phyloP scores from a whole-genome alignment of 2,329 filamentous ascomycete species.

The Colletotrichum siamense region DNA sequence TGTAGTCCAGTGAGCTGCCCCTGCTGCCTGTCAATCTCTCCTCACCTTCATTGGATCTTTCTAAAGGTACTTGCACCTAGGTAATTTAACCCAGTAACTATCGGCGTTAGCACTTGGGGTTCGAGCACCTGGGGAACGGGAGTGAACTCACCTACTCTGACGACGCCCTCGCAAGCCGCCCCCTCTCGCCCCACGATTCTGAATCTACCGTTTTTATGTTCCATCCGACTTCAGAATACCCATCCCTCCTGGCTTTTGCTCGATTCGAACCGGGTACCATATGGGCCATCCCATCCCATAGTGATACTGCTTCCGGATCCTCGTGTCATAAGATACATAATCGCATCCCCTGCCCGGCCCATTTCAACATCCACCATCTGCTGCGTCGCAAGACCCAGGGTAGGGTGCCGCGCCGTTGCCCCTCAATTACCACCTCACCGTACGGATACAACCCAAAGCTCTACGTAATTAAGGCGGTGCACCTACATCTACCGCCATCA shows the following conservation, averaged over 20 bases:
- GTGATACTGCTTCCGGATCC: background rate
- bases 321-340: background rate
- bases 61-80: background rate
- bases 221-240: background rate
- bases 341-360: background rate
- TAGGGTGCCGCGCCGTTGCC: background rate
- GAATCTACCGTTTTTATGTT: background rate
- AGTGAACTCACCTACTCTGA: background rate
- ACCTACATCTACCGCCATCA: background rate
- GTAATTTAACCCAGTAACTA: background rate
- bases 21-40: background rate
- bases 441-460: background rate
- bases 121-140: background rate
- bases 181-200: background rate
- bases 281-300: background rate
- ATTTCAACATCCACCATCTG: background rate
- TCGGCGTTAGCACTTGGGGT: background rate
- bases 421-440: conserved; percentile 3
- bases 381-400: background rate
- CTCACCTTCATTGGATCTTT: background rate
- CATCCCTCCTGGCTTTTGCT: background rate
- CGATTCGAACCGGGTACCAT: background rate
- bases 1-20: background rate
- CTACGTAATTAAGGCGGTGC: background rate
- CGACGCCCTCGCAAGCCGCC: background rate